These are phyloP conservation scores for Sicyos edulis DNA, from an alignment of 306 rosid species.

Conservation along the genomic window DNA sequence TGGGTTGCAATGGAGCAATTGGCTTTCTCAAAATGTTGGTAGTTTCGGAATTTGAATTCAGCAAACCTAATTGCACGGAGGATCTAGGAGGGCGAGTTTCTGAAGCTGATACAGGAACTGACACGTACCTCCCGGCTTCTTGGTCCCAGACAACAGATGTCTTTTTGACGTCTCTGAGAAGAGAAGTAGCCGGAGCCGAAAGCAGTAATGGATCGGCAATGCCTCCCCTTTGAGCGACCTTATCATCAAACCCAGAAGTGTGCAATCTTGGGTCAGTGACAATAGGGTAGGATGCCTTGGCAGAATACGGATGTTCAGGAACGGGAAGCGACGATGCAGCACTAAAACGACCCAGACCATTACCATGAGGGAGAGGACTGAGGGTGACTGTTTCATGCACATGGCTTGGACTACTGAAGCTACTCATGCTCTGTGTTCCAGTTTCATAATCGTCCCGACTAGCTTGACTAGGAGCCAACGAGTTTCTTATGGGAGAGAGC, in stretches of 20 bases:
- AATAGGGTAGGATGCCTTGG: slow-evolving; percentile 48
- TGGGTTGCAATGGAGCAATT: slow-evolving; percentile 40
- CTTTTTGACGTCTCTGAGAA: slow-evolving; percentile 80
- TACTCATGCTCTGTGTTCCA: slow-evolving; percentile 91
- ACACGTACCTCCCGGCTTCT: slow-evolving; percentile 97
- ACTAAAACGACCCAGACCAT: slow-evolving; percentile 52
- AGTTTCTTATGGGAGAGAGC: slow-evolving; percentile 60
- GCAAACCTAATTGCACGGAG: slow-evolving; percentile 45
- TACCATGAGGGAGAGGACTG: slow-evolving; percentile 79
- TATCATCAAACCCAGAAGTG: slow-evolving; percentile 62
- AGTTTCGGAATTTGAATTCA: slow-evolving; percentile 46
- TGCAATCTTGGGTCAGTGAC: slow-evolving; percentile 41
- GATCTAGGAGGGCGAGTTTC: slow-evolving; percentile 63
- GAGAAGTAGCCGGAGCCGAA: slow-evolving; percentile 59
- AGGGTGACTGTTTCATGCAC: slow-evolving; percentile 78
- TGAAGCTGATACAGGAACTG: slow-evolving; percentile 68
- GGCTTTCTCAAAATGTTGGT: slow-evolving; percentile 44
- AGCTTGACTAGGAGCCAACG: slow-evolving; percentile 79
- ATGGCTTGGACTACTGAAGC: slow-evolving; percentile 94
- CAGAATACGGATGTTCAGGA: slow-evolving; percentile 52
- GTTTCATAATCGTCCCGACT: slow-evolving; percentile 89
- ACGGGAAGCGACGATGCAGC: slow-evolving; percentile 48
- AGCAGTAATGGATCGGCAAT: slow-evolving; percentile 53
- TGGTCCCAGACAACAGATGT: slow-evolving; percentile 99
- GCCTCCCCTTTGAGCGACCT: slow-evolving; percentile 44